Evolutionary conservation across 2,329 filamentous ascomycete genomes (phyloP).

Genomic region (Raffaelea albimanens): DNA sequence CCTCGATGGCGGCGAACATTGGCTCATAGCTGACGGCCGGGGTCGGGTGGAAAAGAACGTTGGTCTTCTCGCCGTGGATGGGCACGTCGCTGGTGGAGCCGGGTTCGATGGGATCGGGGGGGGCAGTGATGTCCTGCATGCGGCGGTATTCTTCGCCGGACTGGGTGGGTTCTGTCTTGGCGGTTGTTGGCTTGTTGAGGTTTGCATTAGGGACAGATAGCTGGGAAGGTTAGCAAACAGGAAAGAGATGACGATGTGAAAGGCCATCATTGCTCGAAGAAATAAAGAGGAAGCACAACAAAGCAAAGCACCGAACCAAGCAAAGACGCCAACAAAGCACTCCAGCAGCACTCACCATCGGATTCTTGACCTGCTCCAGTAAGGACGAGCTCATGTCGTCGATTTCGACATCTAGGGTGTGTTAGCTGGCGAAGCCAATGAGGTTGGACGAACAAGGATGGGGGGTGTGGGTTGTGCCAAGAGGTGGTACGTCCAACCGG

Average conservation of each 20-base stretch:
- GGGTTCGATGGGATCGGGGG: constrained; percentile 73
- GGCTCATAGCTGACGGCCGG: constrained; percentile 84
- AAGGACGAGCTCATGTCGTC: constrained; percentile 56
- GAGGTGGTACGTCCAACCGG: no score
- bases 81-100: constrained; percentile 88
- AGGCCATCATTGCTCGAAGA: no score
- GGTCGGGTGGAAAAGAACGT: constrained; percentile 90
- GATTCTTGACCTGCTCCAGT: constrained; percentile 61
- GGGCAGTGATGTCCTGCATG: constrained; percentile 82
- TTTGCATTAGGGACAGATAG: constrained; percentile 87
- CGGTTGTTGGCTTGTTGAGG: constrained; percentile 61
- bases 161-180: constrained; percentile 63
- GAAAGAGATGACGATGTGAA: no score
- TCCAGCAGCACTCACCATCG: no score
- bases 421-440: not conserved
- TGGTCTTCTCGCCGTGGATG: constrained; percentile 93
- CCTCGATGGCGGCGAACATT: constrained; percentile 70
- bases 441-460: not conserved
- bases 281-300: no score
- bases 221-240: constrained; percentile 37
- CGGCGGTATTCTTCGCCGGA: constrained; percentile 71
- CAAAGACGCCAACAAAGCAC: no score
- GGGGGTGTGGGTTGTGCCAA: no score
- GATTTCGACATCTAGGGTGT: constrained; percentile 64
- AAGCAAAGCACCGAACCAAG: no score